Percentiles rank a stretch among this genome's conserved stretches.
phyloP scores from a whole-genome alignment of 495 filamentous ascomycete species.

The Aspergillus ostianus region DNA sequence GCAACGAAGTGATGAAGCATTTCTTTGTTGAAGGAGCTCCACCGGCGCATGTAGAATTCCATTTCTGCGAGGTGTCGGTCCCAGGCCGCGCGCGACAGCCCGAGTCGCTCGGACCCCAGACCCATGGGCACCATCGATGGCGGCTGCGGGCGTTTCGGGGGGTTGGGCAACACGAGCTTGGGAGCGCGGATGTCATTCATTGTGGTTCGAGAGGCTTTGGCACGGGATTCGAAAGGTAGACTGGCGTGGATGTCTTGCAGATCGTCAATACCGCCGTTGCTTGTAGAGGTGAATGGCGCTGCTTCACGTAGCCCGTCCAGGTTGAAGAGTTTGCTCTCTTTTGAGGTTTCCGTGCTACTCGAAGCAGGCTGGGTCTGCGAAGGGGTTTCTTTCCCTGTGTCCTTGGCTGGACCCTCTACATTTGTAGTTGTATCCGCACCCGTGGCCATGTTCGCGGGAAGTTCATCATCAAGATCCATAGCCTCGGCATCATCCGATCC shows the following conservation, averaged over 20 bases:
- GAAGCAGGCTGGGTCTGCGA: conserved; percentile 24
- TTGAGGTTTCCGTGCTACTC: conserved; percentile 45
- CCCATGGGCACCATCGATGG: conserved; percentile 22
- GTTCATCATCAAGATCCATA: conserved; percentile 53
- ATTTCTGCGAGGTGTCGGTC: conserved; percentile 61
- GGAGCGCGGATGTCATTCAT: conserved; percentile 31
- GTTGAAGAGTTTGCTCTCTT: conserved; percentile 38
- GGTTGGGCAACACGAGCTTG: conserved; percentile 56
- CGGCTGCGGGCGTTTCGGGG: conserved; percentile 56
- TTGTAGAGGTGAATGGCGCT: conserved; percentile 58
- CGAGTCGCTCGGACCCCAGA: conserved; percentile 26
- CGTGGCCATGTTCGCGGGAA: conserved; percentile 15
- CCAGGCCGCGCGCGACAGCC: conserved; percentile 48
- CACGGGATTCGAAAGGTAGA: conserved; percentile 70
- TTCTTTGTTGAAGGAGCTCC: conserved; percentile 60
- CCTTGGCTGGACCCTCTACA: neutral
- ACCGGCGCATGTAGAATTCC: conserved; percentile 65
- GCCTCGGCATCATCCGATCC: conserved; percentile 32
- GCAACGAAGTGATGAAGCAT: conserved; percentile 67
- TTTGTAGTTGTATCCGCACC: conserved; percentile 2
- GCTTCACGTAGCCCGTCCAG: conserved; percentile 65
- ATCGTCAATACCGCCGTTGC: conserved; percentile 56
- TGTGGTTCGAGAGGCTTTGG: conserved; percentile 35
- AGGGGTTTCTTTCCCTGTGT: conserved; percentile 8
- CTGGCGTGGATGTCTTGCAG: conserved; percentile 64